phyloP scores from a whole-genome alignment of 345 rosid species.

The Streptanthus diversifolius region DNA sequence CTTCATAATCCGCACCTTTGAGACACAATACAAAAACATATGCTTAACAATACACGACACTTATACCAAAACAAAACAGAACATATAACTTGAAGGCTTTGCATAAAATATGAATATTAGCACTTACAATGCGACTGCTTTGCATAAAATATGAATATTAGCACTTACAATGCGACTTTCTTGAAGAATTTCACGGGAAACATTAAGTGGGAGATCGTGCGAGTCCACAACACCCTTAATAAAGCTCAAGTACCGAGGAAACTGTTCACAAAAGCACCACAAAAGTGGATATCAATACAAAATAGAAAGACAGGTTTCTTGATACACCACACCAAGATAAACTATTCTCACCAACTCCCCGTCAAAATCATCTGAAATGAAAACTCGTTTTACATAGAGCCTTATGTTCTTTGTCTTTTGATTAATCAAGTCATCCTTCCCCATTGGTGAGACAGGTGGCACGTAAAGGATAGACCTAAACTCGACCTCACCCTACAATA shows the following conservation, averaged over 20 bases:
- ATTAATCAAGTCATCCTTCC: conserved; percentile 80
- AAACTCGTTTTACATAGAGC: conserved; percentile 90
- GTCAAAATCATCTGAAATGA: conserved; percentile 96
- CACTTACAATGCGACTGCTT: conserved; percentile 85
- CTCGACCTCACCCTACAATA: conserved; percentile 91
- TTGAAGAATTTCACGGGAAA: conserved; percentile 97
- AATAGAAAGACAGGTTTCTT: not conserved
- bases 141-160: not conserved
- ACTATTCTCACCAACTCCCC: conserved; percentile 80
- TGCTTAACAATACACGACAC: not conserved
- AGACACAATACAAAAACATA: conserved; percentile 15
- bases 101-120: not conserved
- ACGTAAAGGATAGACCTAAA: conserved; percentile 92
- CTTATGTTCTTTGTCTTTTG: conserved; percentile 96
- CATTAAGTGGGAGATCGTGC: conserved; percentile 93
- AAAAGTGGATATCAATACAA: not conserved
- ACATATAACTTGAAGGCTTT: not conserved
- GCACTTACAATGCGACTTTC: conserved; percentile 87
- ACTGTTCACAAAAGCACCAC: conserved; percentile 41
- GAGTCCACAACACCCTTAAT: conserved; percentile 99
- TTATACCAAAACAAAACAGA: not conserved
- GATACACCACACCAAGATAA: not conserved
- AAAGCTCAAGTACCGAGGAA: conserved; percentile 91
- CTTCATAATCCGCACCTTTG: conserved; percentile 88
- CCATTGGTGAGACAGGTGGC: conserved; percentile 69